Evolutionary conservation across 73 alveolate genomes (phyloP).

Genomic region (Paramecium pentaurelia): DNA sequence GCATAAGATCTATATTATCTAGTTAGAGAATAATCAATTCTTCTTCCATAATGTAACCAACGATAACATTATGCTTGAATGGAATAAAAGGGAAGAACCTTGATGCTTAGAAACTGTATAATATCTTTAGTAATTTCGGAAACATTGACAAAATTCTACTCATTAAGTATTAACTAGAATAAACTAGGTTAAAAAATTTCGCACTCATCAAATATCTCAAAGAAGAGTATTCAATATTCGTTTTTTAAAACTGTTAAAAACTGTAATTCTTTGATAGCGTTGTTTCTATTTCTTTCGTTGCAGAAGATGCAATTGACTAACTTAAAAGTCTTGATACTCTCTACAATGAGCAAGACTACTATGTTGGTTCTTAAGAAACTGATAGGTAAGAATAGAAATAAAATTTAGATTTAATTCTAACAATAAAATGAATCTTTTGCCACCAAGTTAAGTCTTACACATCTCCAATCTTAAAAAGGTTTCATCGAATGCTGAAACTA

Average conservation of each 20-base stretch:
- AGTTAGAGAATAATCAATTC: neutral
- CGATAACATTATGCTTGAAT: neutral
- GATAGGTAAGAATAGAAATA: neutral
- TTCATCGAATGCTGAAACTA: neutral
- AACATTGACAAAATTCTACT: neutral
- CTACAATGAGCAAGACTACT: neutral
- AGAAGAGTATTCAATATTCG: constrained; percentile 24
- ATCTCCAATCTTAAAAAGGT: neutral
- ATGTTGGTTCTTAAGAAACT: neutral
- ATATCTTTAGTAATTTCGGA: constrained; percentile 28
- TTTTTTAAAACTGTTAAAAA: constrained; percentile 13
- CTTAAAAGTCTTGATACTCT: neutral
- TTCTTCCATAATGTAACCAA: neutral
- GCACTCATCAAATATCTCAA: constrained; percentile 12
- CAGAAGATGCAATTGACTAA: constrained; percentile 29
- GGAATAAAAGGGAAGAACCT: neutral
- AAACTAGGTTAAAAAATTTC: neutral
- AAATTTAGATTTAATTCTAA: neutral
- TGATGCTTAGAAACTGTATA: neutral
- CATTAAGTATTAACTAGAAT: neutral
- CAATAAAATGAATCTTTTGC: neutral
- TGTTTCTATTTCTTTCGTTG: neutral
- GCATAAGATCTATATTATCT: neutral
- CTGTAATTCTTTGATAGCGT: neutral
- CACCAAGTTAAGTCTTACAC: neutral